These are phyloP conservation scores for Chrysopogon serrulatus DNA, from an alignment of 176 grass and related monocot genomes.

Conservation along the genomic window DNA sequence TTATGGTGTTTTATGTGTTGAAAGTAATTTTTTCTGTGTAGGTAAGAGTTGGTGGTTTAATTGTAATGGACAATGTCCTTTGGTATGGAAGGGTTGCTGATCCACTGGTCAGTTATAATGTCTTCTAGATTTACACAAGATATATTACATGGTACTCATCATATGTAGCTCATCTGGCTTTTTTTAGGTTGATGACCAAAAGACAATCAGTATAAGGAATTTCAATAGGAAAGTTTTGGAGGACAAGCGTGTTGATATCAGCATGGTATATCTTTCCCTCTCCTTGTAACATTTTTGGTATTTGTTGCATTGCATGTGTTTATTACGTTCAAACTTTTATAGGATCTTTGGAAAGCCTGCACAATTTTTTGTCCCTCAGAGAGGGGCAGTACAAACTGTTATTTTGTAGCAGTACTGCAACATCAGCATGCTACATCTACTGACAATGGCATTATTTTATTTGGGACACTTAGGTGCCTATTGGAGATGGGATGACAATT, in stretches of 20 bases:
- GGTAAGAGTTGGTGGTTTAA: constrained; percentile 86
- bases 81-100: constrained; percentile 95
- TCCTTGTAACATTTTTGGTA: neutral
- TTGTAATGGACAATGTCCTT: constrained; percentile 96
- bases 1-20: neutral
- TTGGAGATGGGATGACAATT: constrained; percentile 97
- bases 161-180: neutral
- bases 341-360: neutral
- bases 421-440: neutral
- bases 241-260: constrained; percentile 67
- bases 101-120: constrained; percentile 46
- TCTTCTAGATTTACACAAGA: neutral
- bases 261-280: constrained; percentile 60
- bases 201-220: constrained; percentile 83
- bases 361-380: neutral
- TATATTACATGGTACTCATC: neutral
- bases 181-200: constrained; percentile 76
- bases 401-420: neutral
- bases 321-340: neutral
- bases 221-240: constrained; percentile 96
- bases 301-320: neutral
- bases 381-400: neutral
- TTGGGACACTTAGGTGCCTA: constrained; percentile 55
- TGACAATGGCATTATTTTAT: constrained; percentile 14
- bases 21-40: constrained; percentile 25